A percentile compares a stretch with the other conserved stretches of the same genome.
These are phyloP conservation scores for Trifolium subterraneum DNA, from an alignment of 306 rosid genomes.

Conservation along the genomic window DNA sequence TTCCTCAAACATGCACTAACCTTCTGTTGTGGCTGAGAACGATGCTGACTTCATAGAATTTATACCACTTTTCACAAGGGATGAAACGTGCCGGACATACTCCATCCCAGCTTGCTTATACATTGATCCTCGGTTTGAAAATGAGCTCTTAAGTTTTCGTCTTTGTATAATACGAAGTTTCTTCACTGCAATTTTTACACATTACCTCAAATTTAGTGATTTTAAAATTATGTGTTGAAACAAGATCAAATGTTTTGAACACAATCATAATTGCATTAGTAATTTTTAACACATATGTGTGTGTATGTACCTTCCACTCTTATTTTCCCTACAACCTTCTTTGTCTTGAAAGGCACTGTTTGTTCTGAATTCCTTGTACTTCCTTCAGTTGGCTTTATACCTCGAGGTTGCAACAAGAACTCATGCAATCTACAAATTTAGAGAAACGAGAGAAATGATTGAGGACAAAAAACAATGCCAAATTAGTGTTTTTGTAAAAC, in stretches of 20 bases:
- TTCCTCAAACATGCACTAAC: constrained; percentile 52
- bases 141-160: constrained; percentile 71
- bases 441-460: constrained; percentile 30
- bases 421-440: constrained; percentile 65
- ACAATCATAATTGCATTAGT: constrained; percentile 8
- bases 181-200: constrained; percentile 63
- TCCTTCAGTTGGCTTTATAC: constrained; percentile 59
- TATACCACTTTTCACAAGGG: constrained; percentile 75
- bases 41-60: constrained; percentile 68
- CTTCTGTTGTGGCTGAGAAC: constrained; percentile 60
- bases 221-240: constrained; percentile 22
- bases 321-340: constrained; percentile 84
- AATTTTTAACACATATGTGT: background rate
- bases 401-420: constrained; percentile 82
- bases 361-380: constrained; percentile 65
- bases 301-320: constrained; percentile 81
- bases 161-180: constrained; percentile 84
- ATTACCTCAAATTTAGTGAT: constrained; percentile 32
- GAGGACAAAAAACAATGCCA: constrained; percentile 32
- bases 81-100: constrained; percentile 75
- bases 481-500: background rate
- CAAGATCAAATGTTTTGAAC: constrained; percentile 12
- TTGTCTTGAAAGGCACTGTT: constrained; percentile 58
- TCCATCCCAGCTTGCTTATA: constrained; percentile 82
- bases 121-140: constrained; percentile 77